Percentiles rank a stretch among this genome's conserved stretches.
Evolutionary conservation across 225 moss, liverwort and hornwort genomes (phyloP).

Genomic region (Physcomitrium patens): DNA sequence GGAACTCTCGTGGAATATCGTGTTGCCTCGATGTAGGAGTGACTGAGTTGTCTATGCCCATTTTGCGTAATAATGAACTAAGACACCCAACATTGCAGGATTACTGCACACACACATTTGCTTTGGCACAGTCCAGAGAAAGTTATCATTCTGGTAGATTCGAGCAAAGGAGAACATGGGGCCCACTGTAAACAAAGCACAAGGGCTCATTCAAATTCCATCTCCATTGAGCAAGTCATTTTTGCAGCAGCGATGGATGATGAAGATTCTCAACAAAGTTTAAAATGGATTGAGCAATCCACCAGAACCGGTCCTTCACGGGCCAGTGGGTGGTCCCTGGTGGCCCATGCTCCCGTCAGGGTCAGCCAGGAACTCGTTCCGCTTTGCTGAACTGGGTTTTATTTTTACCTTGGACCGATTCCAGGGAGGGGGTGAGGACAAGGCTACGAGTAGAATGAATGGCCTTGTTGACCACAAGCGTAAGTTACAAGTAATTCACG

Average conservation of each 20-base stretch:
- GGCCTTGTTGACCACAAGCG: too few relatives aligned
- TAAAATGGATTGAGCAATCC: background rate
- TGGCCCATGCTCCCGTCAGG: background rate
- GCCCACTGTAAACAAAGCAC: background rate
- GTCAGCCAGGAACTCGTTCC: background rate
- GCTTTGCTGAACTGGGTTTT: background rate
- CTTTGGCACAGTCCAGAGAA: background rate
- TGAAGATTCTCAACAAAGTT: too few relatives aligned
- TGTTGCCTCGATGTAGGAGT: too few relatives aligned
- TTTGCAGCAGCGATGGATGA: too few relatives aligned
- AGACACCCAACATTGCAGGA: too few relatives aligned
- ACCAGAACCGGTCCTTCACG: background rate
- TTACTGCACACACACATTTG: background rate
- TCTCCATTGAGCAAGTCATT: too few relatives aligned
- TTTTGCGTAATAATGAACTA: too few relatives aligned
- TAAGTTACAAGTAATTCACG: background rate
- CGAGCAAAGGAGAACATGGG: background rate
- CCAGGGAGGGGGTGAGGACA: background rate
- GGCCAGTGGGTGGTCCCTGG: background rate
- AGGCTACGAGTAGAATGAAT: background rate
- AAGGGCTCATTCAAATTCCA: background rate
- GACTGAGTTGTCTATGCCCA: too few relatives aligned
- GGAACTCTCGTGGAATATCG: too few relatives aligned
- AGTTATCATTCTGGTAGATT: background rate
- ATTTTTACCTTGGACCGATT: background rate